Evolutionary conservation across 805 yeast species (phyloP).

Genomic region (Ogataea parapolymorpha): DNA sequence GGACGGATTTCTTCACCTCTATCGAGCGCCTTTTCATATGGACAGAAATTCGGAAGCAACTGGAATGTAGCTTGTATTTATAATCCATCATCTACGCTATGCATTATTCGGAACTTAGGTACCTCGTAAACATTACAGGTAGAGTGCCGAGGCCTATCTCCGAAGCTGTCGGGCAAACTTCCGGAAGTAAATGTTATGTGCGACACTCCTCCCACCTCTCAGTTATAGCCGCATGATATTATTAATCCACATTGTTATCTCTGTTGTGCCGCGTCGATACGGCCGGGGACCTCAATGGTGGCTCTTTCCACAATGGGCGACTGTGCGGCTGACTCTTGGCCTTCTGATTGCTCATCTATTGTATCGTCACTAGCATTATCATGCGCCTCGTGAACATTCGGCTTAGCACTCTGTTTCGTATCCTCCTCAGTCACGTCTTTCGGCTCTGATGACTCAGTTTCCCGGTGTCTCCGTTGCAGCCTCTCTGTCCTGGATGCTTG

Average conservation of each 20-base stretch:
- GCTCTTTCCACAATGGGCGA: not conserved
- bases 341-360: slow-evolving; percentile 1
- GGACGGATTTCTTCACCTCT: slow-evolving; percentile 16
- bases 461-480: slow-evolving; percentile 17
- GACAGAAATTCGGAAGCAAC: not conserved
- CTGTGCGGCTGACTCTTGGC: not conserved
- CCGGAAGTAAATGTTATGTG: not conserved
- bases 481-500: slow-evolving; percentile 36
- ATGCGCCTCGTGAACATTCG: not conserved
- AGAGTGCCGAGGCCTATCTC: not conserved
- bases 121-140: not conserved
- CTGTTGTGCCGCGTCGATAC: not conserved
- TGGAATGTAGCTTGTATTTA: slow-evolving; percentile 1
- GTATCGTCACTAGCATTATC: not conserved
- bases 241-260: not conserved
- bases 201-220: not conserved
- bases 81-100: not conserved
- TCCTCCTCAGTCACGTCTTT: not conserved
- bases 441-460: not conserved
- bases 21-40: not conserved
- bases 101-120: not conserved
- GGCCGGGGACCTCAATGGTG: not conserved
- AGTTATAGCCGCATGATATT: slow-evolving; percentile 1
- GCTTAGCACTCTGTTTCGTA: not conserved
- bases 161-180: not conserved